Evolutionary conservation across 2,329 filamentous ascomycete genomes (phyloP).

Genomic region (Cryoendolithus antarcticus): DNA sequence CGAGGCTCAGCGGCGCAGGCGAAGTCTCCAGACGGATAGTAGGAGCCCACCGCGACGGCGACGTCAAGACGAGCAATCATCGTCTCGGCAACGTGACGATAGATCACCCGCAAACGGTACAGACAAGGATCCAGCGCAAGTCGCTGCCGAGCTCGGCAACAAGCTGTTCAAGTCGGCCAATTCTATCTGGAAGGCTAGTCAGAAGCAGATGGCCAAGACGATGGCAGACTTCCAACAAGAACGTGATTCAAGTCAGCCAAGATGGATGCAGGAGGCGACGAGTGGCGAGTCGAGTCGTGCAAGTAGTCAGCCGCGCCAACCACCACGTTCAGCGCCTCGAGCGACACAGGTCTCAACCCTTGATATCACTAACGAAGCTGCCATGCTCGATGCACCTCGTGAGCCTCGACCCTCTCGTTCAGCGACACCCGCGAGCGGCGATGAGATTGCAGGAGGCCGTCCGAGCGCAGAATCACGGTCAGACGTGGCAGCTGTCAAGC

Average conservation of each 20-base stretch:
- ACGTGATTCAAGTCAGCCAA: constrained; percentile 68
- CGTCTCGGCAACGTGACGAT: constrained; percentile 38
- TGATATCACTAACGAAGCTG: constrained; percentile 44
- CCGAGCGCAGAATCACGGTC: too few relatives aligned
- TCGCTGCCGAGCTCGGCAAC: constrained; percentile 69
- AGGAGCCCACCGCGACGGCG: constrained; percentile 13
- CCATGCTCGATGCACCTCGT: constrained; percentile 60
- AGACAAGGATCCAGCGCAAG: constrained; percentile 66
- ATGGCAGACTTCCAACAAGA: constrained; percentile 75
- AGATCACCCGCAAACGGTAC: constrained; percentile 37
- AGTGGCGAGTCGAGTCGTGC: constrained; percentile 16
- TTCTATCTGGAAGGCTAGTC: constrained; percentile 85
- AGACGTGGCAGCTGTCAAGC: too few relatives aligned
- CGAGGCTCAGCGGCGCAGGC: constrained; percentile 13
- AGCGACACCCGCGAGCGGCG: constrained; percentile 17
- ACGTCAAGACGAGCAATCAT: constrained; percentile 29
- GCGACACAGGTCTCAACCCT: constrained; percentile 13
- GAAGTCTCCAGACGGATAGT: constrained; percentile 9
- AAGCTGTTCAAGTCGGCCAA: constrained; percentile 89
- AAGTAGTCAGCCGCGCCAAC: constrained; percentile 18
- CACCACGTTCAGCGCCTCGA: constrained; percentile 7
- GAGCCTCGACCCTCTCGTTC: constrained; percentile 40
- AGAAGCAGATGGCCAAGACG: constrained; percentile 85
- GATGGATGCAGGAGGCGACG: constrained; percentile 76
- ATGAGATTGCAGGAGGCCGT: too few relatives aligned